Evolutionary conservation across 495 filamentous ascomycete genomes (phyloP).

Genomic region (Clavariopsis aquatica): DNA sequence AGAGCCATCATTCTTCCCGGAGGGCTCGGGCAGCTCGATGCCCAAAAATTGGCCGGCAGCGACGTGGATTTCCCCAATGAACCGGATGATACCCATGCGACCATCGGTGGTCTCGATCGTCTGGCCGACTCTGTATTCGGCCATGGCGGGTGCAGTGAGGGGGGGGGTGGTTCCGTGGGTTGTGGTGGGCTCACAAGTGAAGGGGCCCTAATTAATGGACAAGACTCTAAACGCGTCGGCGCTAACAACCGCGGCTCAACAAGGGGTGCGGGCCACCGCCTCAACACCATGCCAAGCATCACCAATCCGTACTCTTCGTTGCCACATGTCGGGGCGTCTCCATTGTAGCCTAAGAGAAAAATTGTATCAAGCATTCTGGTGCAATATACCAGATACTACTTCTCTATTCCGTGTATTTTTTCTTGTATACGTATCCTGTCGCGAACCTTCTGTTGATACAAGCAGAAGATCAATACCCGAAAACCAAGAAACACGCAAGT

Average conservation of each 20-base stretch:
- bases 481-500: not conserved
- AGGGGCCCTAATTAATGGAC: no score
- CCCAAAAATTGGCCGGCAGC: slow-evolving; percentile 85
- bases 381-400: no score
- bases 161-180: slow-evolving; percentile 10
- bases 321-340: no score
- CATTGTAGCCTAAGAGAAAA: no score
- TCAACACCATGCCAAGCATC: not conserved
- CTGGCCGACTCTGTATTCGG: slow-evolving; percentile 53
- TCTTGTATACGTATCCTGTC: not conserved
- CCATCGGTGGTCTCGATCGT: slow-evolving; percentile 73
- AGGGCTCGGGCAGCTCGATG: slow-evolving; percentile 78
- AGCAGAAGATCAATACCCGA: not conserved
- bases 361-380: no score
- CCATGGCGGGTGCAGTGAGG: slow-evolving; percentile 24
- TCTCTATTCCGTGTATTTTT: not conserved
- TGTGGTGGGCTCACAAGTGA: no score
- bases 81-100: slow-evolving; percentile 74
- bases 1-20: slow-evolving; percentile 92
- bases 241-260: not conserved
- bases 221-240: not conserved
- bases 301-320: not conserved
- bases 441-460: not conserved
- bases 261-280: not conserved
- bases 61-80: slow-evolving; percentile 76